Percentiles rank a stretch among this genome's conserved stretches.
Evolutionary conservation across 2,329 filamentous ascomycete genomes (phyloP).

Genomic region (Pezicula radicicola): DNA sequence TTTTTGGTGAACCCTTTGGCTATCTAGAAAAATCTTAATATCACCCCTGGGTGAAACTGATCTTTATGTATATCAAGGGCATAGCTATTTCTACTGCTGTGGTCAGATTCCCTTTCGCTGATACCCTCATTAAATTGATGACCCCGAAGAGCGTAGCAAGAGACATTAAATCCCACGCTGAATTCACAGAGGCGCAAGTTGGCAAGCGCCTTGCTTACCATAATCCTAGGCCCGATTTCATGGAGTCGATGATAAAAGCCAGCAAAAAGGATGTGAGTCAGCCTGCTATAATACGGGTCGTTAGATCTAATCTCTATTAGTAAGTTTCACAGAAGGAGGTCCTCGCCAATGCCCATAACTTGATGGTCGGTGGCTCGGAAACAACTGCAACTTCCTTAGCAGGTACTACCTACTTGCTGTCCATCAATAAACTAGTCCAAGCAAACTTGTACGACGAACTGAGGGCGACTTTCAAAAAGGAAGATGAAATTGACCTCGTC

Average conservation of each 20-base stretch:
- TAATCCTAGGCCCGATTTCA: too few species aligned
- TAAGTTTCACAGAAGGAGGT: constrained; percentile 5
- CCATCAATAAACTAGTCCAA: constrained; percentile 1
- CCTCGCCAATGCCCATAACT: not conserved
- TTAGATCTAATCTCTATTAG: constrained; percentile 16
- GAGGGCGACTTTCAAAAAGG: constrained; percentile 22
- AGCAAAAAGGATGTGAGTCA: too few species aligned
- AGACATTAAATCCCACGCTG: too few species aligned
- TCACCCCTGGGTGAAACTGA: constrained; percentile 21
- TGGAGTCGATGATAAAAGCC: too few species aligned
- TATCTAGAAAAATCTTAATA: constrained; percentile 22
- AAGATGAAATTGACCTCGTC: constrained; percentile 29
- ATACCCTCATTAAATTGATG: not conserved
- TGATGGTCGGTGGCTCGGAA: constrained; percentile 24
- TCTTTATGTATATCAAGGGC: too few species aligned
- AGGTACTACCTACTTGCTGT: constrained; percentile 10
- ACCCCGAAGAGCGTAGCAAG: too few species aligned
- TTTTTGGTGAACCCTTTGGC: constrained; percentile 29
- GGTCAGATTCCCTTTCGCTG: not conserved
- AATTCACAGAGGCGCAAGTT: too few species aligned
- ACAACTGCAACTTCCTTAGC: constrained; percentile 27
- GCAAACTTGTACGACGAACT: constrained; percentile 28
- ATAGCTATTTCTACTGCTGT: too few species aligned
- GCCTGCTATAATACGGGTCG: too few species aligned
- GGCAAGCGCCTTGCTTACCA: too few species aligned